phyloP scores from a whole-genome alignment of 768 basidiomycete genomes.

The Pisolithus sp. region DNA sequence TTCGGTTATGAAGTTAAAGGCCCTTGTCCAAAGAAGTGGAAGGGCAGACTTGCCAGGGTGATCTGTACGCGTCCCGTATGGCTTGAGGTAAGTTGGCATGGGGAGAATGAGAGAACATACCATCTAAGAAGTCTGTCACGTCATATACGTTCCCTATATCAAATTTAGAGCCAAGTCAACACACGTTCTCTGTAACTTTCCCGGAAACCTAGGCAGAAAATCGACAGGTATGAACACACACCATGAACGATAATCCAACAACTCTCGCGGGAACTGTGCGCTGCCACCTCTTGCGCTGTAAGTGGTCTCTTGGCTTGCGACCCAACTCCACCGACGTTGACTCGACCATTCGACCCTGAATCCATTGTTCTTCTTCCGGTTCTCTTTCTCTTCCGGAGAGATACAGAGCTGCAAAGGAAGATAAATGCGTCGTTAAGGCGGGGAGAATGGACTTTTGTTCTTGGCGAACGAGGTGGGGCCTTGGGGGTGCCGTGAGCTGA shows the following conservation, averaged over 20 bases:
- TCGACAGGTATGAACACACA: constrained; percentile 24
- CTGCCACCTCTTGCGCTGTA: constrained; percentile 45
- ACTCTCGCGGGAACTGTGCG: constrained; percentile 52
- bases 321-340: background rate
- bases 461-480: no score
- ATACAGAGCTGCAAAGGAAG: background rate
- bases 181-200: background rate
- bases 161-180: constrained; percentile 1
- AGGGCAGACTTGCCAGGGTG: constrained; percentile 47
- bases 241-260: constrained; percentile 87
- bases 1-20: constrained; percentile 4
- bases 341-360: background rate
- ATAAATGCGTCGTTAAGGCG: background rate
- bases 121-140: constrained; percentile 71
- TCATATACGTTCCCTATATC: constrained; percentile 67
- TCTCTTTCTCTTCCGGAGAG: background rate
- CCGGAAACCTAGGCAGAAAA: background rate
- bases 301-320: constrained; percentile 15
- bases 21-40: background rate
- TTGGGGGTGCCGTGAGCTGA: no score
- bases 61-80: constrained; percentile 30
- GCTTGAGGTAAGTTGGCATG: background rate
- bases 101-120: constrained; percentile 28
- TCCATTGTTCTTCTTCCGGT: background rate
- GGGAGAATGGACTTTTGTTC: constrained; percentile 1